phyloP scores from a whole-genome alignment of 164 flowering plant genomes.

The Chimonanthus salicifolius region DNA sequence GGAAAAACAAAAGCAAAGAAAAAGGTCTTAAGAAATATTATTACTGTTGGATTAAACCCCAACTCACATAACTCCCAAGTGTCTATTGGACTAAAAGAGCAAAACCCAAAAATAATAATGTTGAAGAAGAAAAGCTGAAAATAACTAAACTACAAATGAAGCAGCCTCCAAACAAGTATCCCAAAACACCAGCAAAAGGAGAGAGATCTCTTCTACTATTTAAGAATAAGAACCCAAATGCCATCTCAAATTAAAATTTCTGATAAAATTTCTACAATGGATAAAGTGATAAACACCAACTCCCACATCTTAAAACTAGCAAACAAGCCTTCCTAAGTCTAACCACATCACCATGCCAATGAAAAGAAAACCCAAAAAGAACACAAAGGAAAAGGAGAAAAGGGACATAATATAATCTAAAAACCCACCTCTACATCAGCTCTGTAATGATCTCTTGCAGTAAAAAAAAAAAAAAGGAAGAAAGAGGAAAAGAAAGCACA shows the following conservation, averaged over 20 bases:
- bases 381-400: not conserved
- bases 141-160: not conserved
- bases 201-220: not conserved
- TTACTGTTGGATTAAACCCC: not conserved
- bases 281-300: constrained; percentile 1
- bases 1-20: not conserved
- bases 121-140: not conserved
- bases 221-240: not conserved
- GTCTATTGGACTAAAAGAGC: not conserved
- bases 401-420: not conserved
- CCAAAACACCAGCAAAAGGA: not conserved
- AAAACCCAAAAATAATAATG: no score
- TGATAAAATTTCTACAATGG: constrained; percentile 6
- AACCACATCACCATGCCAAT: constrained; percentile 8
- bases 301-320: constrained; percentile 9
- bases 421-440: constrained; percentile 1
- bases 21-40: not conserved
- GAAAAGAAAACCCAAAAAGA: not conserved
- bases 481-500: not conserved
- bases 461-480: not conserved
- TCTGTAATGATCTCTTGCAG: not conserved
- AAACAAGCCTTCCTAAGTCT: not conserved
- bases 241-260: not conserved
- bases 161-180: no score
- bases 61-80: not conserved